phyloP scores from a whole-genome alignment of 2,329 filamentous ascomycete species.

The Xylariaceae sp. region DNA sequence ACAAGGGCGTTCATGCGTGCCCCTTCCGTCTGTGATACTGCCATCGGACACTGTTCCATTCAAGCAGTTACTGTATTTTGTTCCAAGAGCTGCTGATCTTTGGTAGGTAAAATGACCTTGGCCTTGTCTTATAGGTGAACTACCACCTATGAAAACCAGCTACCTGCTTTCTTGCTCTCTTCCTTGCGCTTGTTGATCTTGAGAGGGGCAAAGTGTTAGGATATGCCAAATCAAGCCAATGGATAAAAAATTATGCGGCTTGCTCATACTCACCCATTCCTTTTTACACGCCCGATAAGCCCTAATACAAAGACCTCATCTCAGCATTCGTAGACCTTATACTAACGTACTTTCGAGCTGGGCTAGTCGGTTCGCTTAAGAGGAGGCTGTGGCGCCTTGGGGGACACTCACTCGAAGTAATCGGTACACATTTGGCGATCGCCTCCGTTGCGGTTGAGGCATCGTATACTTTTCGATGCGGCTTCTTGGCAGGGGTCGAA shows the following conservation, averaged over 20 bases:
- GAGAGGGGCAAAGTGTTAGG: conserved; percentile 12
- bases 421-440: conserved; percentile 90
- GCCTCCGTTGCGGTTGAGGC: conserved; percentile 85
- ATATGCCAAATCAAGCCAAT: background rate
- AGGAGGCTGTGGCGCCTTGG: background rate
- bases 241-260: background rate
- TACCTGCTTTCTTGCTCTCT: conserved; percentile 20
- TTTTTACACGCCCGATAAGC: conserved; percentile 28
- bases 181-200: conserved; percentile 28
- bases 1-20: background rate
- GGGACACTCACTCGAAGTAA: conserved; percentile 83
- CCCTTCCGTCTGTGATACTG: too few species aligned
- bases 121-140: background rate
- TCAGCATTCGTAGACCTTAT: conserved; percentile 4
- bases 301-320: background rate
- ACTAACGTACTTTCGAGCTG: background rate
- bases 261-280: conserved; percentile 25
- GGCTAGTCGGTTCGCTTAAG: background rate
- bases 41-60: background rate
- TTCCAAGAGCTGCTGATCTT: background rate
- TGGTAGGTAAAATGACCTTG: too few species aligned
- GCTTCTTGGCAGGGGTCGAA: conserved; percentile 96
- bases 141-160: conserved; percentile 14
- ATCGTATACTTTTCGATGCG: conserved; percentile 83
- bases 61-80: background rate